Evolutionary conservation across 352 stramenopile genomes (phyloP).

Genomic region (Pythium grandisporangium): DNA sequence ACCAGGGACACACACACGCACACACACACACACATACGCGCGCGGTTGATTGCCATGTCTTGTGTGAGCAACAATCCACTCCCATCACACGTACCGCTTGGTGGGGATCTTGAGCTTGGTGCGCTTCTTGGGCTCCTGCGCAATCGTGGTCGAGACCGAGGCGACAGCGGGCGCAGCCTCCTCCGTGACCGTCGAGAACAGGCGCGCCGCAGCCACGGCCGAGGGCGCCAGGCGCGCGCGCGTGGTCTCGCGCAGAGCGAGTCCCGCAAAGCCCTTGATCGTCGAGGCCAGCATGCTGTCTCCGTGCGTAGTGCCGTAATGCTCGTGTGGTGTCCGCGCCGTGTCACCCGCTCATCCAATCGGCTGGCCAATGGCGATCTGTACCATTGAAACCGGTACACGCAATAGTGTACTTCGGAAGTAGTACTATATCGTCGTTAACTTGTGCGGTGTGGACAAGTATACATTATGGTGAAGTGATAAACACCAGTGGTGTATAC

Average conservation of each 20-base stretch:
- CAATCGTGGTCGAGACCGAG: slow-evolving; percentile 2
- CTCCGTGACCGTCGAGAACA: slow-evolving; percentile 31
- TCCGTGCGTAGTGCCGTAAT: neutral
- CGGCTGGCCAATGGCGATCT: no score
- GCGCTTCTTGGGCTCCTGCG: slow-evolving; percentile 23
- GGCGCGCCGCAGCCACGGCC: slow-evolving; percentile 17
- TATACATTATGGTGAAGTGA: no score
- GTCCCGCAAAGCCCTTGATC: slow-evolving; percentile 37
- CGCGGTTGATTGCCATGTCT: no score
- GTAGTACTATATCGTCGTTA: no score
- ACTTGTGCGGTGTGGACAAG: no score
- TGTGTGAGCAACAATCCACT: neutral
- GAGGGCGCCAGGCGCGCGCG: slow-evolving; percentile 5
- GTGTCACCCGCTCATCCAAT: no score
- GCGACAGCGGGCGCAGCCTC: slow-evolving; percentile 4
- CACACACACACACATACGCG: no score
- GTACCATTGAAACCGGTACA: no score
- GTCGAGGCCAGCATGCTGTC: slow-evolving; percentile 43
- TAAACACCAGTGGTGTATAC: no score
- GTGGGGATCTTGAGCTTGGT: slow-evolving; percentile 79
- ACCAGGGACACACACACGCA: no score
- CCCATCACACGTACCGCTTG: slow-evolving; percentile 26
- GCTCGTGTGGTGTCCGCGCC: no score
- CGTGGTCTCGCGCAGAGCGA: slow-evolving; percentile 14
- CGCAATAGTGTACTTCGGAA: no score